A percentile compares a stretch with the other conserved stretches of the same genome.
phyloP scores from a whole-genome alignment of 2,329 filamentous ascomycete species.

The Hymenoscyphus occultus region DNA sequence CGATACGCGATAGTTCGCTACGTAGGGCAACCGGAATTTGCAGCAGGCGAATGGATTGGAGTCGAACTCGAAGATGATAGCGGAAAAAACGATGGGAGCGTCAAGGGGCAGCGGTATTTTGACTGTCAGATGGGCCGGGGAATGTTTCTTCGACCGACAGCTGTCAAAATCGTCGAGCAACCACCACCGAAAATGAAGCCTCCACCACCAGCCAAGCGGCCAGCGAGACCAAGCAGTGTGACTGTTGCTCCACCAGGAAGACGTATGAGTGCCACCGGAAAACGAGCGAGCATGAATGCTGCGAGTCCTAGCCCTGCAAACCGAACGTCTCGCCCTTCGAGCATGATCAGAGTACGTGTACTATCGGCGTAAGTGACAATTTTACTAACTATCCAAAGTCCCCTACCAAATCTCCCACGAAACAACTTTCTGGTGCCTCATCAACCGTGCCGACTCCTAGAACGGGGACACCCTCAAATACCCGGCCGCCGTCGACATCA shows the following conservation, averaged over 20 bases:
- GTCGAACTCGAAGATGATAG: constrained; percentile 78
- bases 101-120: constrained; percentile 86
- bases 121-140: constrained; percentile 71
- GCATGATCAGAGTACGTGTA: constrained; percentile 53
- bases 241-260: constrained; percentile 33
- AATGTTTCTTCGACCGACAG: constrained; percentile 81
- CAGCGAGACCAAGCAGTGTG: constrained; percentile 46
- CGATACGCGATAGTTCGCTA: constrained; percentile 77
- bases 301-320: constrained; percentile 70
- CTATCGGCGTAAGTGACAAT: constrained; percentile 3
- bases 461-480: constrained; percentile 62
- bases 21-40: constrained; percentile 75
- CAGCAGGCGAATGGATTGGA: constrained; percentile 82
- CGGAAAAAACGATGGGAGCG: constrained; percentile 92
- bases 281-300: constrained; percentile 67
- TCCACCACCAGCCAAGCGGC: constrained; percentile 35
- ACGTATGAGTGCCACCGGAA: constrained; percentile 49
- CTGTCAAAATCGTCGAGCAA: constrained; percentile 58
- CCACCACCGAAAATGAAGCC: constrained; percentile 39
- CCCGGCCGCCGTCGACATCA: constrained; percentile 40
- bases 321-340: constrained; percentile 51
- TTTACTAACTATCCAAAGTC: constrained; percentile 50
- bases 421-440: constrained; percentile 57
- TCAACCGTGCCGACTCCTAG: constrained; percentile 59
- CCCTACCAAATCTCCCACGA: constrained; percentile 76